phyloP scores from a whole-genome alignment of 148 eudicot genomes.

The Rhododendron vialii region DNA sequence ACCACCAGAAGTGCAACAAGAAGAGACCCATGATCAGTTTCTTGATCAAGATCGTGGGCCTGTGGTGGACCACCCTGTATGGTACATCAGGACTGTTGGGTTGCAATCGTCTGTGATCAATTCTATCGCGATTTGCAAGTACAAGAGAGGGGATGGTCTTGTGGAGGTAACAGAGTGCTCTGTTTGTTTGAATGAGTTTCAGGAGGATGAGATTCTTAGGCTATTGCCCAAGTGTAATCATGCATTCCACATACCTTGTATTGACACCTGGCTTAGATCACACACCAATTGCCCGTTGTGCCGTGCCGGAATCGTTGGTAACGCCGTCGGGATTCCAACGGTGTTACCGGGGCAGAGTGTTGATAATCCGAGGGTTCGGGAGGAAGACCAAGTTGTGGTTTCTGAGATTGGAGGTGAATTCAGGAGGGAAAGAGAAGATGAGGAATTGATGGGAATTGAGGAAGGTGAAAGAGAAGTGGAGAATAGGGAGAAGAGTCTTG shows the following conservation, averaged over 20 bases:
- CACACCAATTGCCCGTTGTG: conserved; percentile 78
- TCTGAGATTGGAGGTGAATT: background rate
- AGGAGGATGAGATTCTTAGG: conserved; percentile 48
- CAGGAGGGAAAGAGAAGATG: conserved; percentile 8
- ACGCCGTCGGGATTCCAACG: background rate
- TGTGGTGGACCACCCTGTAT: conserved; percentile 49
- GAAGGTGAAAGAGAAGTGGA: conserved; percentile 14
- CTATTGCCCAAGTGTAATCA: conserved; percentile 67
- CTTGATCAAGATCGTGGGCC: conserved; percentile 37
- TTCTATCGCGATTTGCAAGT: conserved; percentile 40
- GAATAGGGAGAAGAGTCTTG: background rate
- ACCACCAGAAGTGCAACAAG: background rate
- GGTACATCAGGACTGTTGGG: conserved; percentile 69
- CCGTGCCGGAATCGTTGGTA: conserved; percentile 42
- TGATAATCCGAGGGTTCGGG: background rate
- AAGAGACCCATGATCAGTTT: conserved; percentile 18
- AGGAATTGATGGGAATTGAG: conserved; percentile 5
- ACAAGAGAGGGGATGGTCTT: conserved; percentile 39
- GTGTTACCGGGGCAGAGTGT: background rate
- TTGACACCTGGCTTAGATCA: conserved; percentile 77
- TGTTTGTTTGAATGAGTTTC: conserved; percentile 67
- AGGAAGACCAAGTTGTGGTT: conserved; percentile 13
- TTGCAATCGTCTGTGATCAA: conserved; percentile 41
- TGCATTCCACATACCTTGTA: conserved; percentile 71
- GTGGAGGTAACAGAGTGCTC: conserved; percentile 58